phyloP scores from a whole-genome alignment of 345 rosid species.

The Murraya paniculata region DNA sequence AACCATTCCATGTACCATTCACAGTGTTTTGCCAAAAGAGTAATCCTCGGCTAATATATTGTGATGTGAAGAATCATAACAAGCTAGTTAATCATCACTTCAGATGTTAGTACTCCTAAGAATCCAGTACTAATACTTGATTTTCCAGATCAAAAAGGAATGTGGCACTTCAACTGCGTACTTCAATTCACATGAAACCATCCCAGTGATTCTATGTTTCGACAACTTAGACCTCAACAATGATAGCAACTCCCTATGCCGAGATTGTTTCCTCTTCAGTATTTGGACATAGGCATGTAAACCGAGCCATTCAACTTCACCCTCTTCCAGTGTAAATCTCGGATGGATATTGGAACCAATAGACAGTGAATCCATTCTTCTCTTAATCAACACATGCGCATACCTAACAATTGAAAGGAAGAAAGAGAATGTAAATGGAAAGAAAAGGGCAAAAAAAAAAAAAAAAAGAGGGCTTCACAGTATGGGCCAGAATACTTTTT shows the following conservation, averaged over 20 bases:
- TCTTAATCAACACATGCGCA: slow-evolving; percentile 47
- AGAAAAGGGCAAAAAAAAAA: background rate
- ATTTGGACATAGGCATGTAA: slow-evolving; percentile 58
- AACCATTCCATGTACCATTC: background rate
- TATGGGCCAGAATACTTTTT: background rate
- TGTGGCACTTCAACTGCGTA: slow-evolving; percentile 60
- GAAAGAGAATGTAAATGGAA: background rate
- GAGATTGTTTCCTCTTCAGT: slow-evolving; percentile 57
- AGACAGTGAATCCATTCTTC: slow-evolving; percentile 40
- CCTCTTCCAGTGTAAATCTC: slow-evolving; percentile 35
- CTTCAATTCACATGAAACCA: slow-evolving; percentile 32
- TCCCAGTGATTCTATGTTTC: slow-evolving; percentile 28
- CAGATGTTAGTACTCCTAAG: background rate
- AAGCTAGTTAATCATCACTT: too few species aligned
- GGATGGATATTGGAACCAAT: slow-evolving; percentile 31
- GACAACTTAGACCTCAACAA: slow-evolving; percentile 37
- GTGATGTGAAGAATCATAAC: too few species aligned
- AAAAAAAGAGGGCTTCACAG: background rate
- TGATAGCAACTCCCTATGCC: slow-evolving; percentile 45
- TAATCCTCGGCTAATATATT: background rate
- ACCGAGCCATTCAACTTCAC: slow-evolving; percentile 84
- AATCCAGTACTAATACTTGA: slow-evolving; percentile 56
- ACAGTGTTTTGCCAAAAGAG: background rate
- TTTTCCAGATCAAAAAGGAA: slow-evolving; percentile 67
- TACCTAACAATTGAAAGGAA: slow-evolving; percentile 37